A percentile compares a stretch with the other conserved stretches of the same genome.
Conservation (phyloP, 257 asterid genomes). For the Solanum okadae region DNA sequence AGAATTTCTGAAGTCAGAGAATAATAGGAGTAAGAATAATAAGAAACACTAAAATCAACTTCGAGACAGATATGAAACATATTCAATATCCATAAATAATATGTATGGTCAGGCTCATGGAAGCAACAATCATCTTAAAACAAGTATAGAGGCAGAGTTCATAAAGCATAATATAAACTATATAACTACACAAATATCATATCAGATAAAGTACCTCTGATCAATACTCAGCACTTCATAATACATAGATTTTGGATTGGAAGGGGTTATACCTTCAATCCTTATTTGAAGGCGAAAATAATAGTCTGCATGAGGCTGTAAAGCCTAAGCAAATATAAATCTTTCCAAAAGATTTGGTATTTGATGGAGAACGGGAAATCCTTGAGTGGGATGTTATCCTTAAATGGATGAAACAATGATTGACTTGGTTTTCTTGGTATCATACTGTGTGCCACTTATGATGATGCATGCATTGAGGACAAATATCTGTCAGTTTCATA, state of each 20-base stretch:
- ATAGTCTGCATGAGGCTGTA: background rate
- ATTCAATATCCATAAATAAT: background rate
- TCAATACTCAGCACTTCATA: background rate
- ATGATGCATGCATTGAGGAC: no score
- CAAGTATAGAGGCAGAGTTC: background rate
- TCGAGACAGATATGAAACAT: background rate
- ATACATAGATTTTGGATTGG: background rate
- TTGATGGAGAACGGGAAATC: background rate
- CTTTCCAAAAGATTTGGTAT: background rate
- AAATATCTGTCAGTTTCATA: no score
- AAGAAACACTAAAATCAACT: background rate
- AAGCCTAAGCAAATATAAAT: background rate
- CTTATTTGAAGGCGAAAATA: background rate
- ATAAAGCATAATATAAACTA: background rate
- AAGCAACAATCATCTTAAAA: background rate
- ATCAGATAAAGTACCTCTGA: background rate
- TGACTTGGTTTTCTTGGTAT: background rate
- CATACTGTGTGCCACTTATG: no score
- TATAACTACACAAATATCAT: background rate
- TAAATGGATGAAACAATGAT: background rate
- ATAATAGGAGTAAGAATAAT: background rate
- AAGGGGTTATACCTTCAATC: background rate
- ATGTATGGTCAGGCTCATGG: background rate
- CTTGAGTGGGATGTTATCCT: background rate
- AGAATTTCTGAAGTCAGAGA: conserved; percentile 41